Base-by-base conservation (phyloP, 2,329 filamentous ascomycete species). In the Fusarium succisae region DNA sequence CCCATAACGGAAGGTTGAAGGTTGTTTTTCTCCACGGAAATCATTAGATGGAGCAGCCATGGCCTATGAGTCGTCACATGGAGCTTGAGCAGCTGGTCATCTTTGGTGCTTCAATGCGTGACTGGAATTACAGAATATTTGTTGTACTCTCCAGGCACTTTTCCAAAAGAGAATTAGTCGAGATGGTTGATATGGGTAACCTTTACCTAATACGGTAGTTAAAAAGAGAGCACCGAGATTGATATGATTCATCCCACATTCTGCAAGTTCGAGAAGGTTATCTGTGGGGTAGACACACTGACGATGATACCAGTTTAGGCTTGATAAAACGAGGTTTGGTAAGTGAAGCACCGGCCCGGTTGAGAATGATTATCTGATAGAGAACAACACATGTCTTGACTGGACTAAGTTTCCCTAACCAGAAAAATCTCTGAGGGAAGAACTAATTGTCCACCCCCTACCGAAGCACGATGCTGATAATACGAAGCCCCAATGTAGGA, bases 1-100 rank as follows among this genome's bases (percentile, higher is more conserved):
- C 73, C 14, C 70, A 74, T 13, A 72, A 51, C 30, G 73, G 73
- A 32, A 69, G 73, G 26, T 44, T 74, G 30, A 62, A 38, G 35
- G n/a, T 74, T 17, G 39, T 26, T 11, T 74, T 74, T 41, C 39
- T 72, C 15, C 51, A 48, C 15, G 72, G 72, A 5, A 69, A 72
- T 30, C 71, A 74, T 48, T 74, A 57, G 30, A 24, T 24, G 18
- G 15, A 39, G 17, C 12, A 38, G 8, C 15, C 26, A 18, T 41
- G n/a, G 22, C 2, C 14, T 26, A 20, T 13, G 26, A 17, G 14
- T 17, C 14, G 24, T 51, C 7, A 26, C 14, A 48, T 50, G n/a
- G 28, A 22, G 44, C 39, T 22, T 10, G 17, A 45, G 22, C 20
- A n/a, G 10, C n/a, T 10, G 30, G 18, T 24, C 4, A 7, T 28